A percentile compares a stretch with the other conserved stretches of the same genome.
Conservation (phyloP, 495 filamentous ascomycete genomes). For the Podospora pseudocomata region DNA sequence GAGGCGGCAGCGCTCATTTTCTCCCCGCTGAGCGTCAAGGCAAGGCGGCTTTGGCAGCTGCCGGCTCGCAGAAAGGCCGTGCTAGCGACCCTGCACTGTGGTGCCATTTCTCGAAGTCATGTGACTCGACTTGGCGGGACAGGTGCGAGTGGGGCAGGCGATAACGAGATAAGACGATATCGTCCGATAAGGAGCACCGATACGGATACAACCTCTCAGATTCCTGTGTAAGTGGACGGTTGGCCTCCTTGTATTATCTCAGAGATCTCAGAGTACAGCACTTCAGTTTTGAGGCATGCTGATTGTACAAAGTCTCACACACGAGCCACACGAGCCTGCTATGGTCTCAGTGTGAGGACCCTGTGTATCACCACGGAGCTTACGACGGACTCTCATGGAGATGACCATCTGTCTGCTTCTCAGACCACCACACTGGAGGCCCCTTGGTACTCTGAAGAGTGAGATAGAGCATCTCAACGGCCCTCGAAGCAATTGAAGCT, state of each 20-base stretch:
- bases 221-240: too few relatives aligned
- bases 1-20: background rate
- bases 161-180: background rate
- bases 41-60: slow-evolving; percentile 5
- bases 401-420: too few relatives aligned
- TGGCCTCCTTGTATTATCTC: too few relatives aligned
- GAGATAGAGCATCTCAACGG: background rate
- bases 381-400: too few relatives aligned
- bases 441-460: too few relatives aligned
- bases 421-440: too few relatives aligned
- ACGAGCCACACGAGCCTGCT: background rate
- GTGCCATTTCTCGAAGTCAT: slow-evolving; percentile 15
- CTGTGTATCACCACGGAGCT: too few relatives aligned
- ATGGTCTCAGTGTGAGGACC: background rate
- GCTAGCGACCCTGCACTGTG: background rate
- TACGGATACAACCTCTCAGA: too few relatives aligned
- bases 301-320: background rate
- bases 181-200: slow-evolving; percentile 1
- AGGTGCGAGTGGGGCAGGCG: background rate
- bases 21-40: background rate
- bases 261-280: background rate
- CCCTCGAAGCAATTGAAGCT: background rate
- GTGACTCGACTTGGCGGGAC: background rate
- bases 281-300: background rate
- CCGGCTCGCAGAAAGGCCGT: background rate